Evolutionary conservation across 1,139 yeast species (phyloP).

Genomic region (Scheffersomyces cryptocercus): DNA sequence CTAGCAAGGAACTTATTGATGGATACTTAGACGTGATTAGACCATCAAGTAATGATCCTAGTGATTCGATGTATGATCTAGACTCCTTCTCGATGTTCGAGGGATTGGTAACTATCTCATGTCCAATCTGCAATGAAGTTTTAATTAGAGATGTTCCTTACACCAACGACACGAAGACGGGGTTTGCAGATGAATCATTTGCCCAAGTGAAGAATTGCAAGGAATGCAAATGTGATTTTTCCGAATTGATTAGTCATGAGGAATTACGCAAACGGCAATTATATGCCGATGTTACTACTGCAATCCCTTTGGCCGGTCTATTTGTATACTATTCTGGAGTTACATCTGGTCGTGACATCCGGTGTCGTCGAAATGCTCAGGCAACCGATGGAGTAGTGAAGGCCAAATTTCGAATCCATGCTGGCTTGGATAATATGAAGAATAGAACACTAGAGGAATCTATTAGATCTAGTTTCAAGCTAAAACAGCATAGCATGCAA

Average conservation of each 20-base stretch:
- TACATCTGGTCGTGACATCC: constrained; percentile 3
- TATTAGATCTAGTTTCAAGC: background rate
- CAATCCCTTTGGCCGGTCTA: constrained; percentile 13
- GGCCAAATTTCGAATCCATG: background rate
- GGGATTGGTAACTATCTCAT: constrained; percentile 10
- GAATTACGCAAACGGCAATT: constrained; percentile 22
- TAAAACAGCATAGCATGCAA: background rate
- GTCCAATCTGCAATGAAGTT: constrained; percentile 19
- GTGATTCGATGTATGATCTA: constrained; percentile 4
- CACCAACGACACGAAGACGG: constrained; percentile 14
- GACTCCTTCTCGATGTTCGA: constrained; percentile 4
- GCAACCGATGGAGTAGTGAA: constrained; percentile 5
- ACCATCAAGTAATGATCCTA: background rate
- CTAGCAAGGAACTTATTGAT: constrained; percentile 4
- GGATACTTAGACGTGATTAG: constrained; percentile 8
- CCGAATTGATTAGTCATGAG: constrained; percentile 15
- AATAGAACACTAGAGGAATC: background rate
- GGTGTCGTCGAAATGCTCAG: constrained; percentile 3
- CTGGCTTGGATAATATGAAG: background rate
- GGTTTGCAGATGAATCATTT: constrained; percentile 25
- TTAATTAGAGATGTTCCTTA: constrained; percentile 14
- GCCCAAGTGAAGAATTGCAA: constrained; percentile 1
- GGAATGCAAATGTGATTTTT: constrained; percentile 7
- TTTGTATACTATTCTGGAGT: constrained; percentile 12
- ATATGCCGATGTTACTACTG: constrained; percentile 17